Percentiles rank a stretch among this genome's conserved stretches.
Evolutionary conservation across 73 alveolate species (phyloP).

Genomic region (Stentor coeruleus): DNA sequence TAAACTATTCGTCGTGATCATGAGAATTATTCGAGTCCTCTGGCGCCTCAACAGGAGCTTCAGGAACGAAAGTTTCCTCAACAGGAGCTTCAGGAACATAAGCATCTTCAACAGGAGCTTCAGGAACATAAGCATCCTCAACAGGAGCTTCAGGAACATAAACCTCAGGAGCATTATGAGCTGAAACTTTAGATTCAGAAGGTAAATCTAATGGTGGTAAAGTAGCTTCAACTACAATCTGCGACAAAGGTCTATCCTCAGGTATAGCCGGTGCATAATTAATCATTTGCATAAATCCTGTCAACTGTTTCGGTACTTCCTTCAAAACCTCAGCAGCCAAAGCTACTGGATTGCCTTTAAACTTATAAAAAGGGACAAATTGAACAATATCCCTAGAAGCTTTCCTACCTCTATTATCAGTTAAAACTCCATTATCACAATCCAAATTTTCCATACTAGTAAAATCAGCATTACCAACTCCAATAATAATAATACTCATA

Average conservation of each 20-base stretch:
- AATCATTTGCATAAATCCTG: slow-evolving; percentile 54
- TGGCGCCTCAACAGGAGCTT: no score
- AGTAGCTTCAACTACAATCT: no score
- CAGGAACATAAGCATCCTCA: no score
- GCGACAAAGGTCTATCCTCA: not conserved
- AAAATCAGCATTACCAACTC: slow-evolving; percentile 66
- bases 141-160: no score
- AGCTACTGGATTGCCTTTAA: slow-evolving; percentile 40
- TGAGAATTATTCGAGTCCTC: no score
- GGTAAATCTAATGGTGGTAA: no score
- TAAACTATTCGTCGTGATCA: no score
- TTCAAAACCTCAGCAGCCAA: slow-evolving; percentile 71
- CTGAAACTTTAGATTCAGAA: no score
- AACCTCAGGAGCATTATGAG: no score
- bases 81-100: no score
- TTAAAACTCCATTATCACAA: slow-evolving; percentile 68
- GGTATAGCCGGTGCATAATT: slow-evolving; percentile 39
- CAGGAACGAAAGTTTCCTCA: no score
- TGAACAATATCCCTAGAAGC: slow-evolving; percentile 91
- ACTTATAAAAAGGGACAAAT: slow-evolving; percentile 79
- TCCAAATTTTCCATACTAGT: slow-evolving; percentile 65
- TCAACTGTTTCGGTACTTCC: slow-evolving; percentile 85
- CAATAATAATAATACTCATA: slow-evolving; percentile 72
- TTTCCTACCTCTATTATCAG: slow-evolving; percentile 51
- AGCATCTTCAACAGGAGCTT: no score